Evolutionary conservation across 2,329 filamentous ascomycete species (phyloP), one percentile per base, ranked within the genome.

Genomic region (Clarireedia monteithiana): DNA sequence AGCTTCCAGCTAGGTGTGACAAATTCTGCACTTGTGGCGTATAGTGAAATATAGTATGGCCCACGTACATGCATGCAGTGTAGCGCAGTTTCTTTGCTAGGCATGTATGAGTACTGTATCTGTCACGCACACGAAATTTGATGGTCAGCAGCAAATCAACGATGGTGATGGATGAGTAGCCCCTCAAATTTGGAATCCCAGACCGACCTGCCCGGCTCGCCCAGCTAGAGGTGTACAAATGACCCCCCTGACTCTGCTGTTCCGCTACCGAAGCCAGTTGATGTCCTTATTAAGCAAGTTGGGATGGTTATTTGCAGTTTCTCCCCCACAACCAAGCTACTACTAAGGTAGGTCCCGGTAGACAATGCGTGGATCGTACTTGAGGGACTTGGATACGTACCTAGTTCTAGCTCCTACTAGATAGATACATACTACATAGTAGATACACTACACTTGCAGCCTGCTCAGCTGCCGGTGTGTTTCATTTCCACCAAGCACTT

Each of bases 221-320:
- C n/a, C n/a, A n/a, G n/a, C n/a, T n/a, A 44, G n/a, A 44, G n/a
- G 5, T 23, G 23, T 23, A 15, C 12, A n/a, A 36, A 30, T 34
- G 26, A 50, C 42, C 17, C 38, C 52, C 53, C 46, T 55, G 53
- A 50, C 53, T 55, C 44, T 27, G 26, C 38, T 27, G 26, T 50
- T 44, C 15, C 36, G 23, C 45, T 50, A 50, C 38, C 20, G 27
- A 55, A 50, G 44, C 34, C 51, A 53, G 44, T 34, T 34, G 34
- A 34, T 23, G 38, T 14, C 39, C 6, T 20, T 55, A 14, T 20
- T 24, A 34, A 14, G 27, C 23, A 36, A 53, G 36, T 44, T 20
- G 40, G 40, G 6, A 20, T 5, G 20, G 20, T 23, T 44, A 23
- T 42, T n/a, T 20, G 40, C 6, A 49, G 14, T 20, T 24, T 40